Conservation (phyloP, 129 eudicot genomes). For the Arctium lappa region DNA sequence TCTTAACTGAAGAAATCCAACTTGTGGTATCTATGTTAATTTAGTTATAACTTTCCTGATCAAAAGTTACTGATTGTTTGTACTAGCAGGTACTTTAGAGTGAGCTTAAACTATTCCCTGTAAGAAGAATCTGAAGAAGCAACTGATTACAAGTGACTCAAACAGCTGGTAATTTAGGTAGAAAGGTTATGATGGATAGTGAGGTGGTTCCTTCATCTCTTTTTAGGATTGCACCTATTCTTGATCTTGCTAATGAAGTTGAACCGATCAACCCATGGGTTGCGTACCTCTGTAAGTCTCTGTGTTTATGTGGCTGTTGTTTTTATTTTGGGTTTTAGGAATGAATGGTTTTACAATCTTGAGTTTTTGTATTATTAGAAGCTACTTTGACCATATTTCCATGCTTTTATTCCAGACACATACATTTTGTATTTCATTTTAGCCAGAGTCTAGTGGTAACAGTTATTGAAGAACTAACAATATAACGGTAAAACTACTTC, state of each 20-base stretch:
- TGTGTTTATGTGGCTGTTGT: neutral
- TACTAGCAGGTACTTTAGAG: constrained; percentile 24
- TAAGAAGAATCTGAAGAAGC: constrained; percentile 18
- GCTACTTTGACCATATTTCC: neutral
- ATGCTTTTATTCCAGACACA: neutral
- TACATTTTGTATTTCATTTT: neutral
- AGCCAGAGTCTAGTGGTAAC: neutral
- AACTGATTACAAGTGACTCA: constrained; percentile 39
- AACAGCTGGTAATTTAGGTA: constrained; percentile 61
- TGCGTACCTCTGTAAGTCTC: constrained; percentile 63
- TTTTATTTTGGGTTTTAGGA: neutral
- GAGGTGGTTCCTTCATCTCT: constrained; percentile 64
- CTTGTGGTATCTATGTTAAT: neutral
- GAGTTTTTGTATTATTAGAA: neutral
- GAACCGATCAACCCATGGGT: constrained; percentile 59
- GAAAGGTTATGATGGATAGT: constrained; percentile 56
- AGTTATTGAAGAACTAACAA: neutral
- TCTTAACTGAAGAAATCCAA: neutral
- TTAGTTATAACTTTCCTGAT: neutral
- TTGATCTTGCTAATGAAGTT: constrained; percentile 69
- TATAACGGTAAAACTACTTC: too few relatives aligned
- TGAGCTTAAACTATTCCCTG: constrained; percentile 1
- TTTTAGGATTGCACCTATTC: constrained; percentile 60
- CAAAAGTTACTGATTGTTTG: neutral
- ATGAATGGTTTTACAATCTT: neutral